These are phyloP conservation scores for Lachancea cidri DNA, from an alignment of 805 yeast species.

Conservation along the genomic window DNA sequence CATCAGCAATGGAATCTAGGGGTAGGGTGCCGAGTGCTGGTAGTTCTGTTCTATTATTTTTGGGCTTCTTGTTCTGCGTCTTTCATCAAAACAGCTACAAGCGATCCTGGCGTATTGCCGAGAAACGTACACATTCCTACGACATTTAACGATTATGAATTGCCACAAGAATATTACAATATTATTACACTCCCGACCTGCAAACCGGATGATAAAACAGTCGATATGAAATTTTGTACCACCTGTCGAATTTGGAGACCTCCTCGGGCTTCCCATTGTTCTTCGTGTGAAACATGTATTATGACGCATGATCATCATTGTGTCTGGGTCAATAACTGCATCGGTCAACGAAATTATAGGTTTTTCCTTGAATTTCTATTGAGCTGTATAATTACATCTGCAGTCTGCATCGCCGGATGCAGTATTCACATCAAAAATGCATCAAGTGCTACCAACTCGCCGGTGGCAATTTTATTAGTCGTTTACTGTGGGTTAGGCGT, in stretches of 20 bases:
- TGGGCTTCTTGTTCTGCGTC: constrained; percentile 48
- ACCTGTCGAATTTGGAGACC: constrained; percentile 73
- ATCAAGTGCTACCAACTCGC: constrained; percentile 17
- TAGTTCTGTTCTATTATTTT: constrained; percentile 52
- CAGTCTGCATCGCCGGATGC: constrained; percentile 22
- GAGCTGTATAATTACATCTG: constrained; percentile 30
- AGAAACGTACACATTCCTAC: constrained; percentile 54
- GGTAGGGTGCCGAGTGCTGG: constrained; percentile 27
- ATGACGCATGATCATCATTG: constrained; percentile 67
- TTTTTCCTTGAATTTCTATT: constrained; percentile 52
- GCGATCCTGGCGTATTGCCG: constrained; percentile 72
- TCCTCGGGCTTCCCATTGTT: constrained; percentile 71
- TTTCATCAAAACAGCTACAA: constrained; percentile 48
- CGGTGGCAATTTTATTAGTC: constrained; percentile 48
- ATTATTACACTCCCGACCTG: constrained; percentile 44
- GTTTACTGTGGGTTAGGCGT: constrained; percentile 42
- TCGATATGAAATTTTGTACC: constrained; percentile 52
- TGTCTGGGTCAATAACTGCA: constrained; percentile 64
- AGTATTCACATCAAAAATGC: constrained; percentile 20
- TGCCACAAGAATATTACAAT: constrained; percentile 57
- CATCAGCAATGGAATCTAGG: constrained; percentile 20
- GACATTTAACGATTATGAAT: constrained; percentile 28
- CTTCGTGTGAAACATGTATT: constrained; percentile 61
- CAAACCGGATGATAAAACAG: constrained; percentile 6
- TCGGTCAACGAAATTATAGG: constrained; percentile 67